Base-by-base conservation (phyloP, 345 rosid species). In the Bruguiera sexangula region DNA sequence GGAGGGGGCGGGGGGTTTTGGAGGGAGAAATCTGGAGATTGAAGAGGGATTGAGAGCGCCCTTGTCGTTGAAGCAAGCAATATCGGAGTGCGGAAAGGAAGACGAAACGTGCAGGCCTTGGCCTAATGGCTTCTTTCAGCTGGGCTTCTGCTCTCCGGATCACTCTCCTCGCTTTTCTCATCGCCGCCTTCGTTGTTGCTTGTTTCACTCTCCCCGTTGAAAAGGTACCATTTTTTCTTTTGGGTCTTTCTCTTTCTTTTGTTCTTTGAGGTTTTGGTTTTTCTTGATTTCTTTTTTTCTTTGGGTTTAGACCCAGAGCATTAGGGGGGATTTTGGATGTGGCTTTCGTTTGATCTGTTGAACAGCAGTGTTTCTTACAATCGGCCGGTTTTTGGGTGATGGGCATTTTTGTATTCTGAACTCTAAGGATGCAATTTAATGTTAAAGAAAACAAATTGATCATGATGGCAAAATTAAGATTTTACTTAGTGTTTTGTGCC, bases 141-240 rank as follows among this genome's bases (percentile, higher is more conserved):
- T 85, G 90, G 97, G 83, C 82, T 70, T 86, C 96, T 71, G 96
- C 85, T 75, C 80, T 90, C 58, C 79, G 96, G 76, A 72, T 92
- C 76, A 70, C 85, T 26, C 82, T 96, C 73, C 86, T 96, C 63
- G 68, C 89, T 32, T 65, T 85, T 36, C 97, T 96, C 73, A 10
- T 87, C 9, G 88, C 86, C 71, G 91, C 91, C 62, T 85, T 79
- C 63, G 73, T 85, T 76, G 64, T 82, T 74, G 99, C 97, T 74
- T 90, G 86, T 66, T 89, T 83, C 83, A 89, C 96, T 65, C 93
- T 92, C 72, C 99, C 99, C 57, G 88, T 96, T 4, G 96, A 96
- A 70, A 82, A 92, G 96, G 99, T 89, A 19, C 31, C 55, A 3
- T 63, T 27, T 68, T 60, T 20, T 13, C 37, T n/a, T 53, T 66